Evolutionary conservation across 1,139 yeast species (phyloP), one percentile per base, ranked within the genome.

Genomic region (Scheffersomyces stambukii): DNA sequence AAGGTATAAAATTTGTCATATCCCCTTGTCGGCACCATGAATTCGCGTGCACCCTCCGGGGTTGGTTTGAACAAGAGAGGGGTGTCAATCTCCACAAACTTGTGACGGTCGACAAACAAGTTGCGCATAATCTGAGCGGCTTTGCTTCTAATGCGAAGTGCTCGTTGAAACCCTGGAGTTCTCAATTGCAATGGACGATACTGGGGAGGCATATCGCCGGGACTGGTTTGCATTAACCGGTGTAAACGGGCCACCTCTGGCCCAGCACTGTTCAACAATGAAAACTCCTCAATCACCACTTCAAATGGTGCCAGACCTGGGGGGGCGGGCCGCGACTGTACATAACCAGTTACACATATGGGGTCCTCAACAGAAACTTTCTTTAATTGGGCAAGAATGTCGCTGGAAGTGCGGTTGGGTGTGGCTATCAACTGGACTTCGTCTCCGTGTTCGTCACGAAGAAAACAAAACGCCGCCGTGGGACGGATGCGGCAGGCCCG

Each of bases 31-130:
- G 98, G 98, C 0, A 91, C 97, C 31, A 93, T 57, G 49, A 91
- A 91, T 55, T 91, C 99, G 23, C 95, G 67, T 2, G 99, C 98
- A 8, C 99, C 99, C 56, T 91, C 99, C 0, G 98, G 98, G 0
- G 98, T 91, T 1, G 96, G 84, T 50, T 91, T 89, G 65, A 91
- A 91, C 17, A 91, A 58, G 9, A 89, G 54, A 0, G 99, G 99
- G 0, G 99, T 91, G 50, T 91, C 98, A 23, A 93, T 71, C 48
- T 91, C 98, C 0, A 74, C 72, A 52, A 91, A 91, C 8, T 61
- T 63, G 28, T 66, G 69, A 10, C 55, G 52, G 4, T 59, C 50
- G 3, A 49, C 41, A 19, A 91, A 62, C 0, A 60, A 57, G 0
- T 59, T 43, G 27, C 96, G 64, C 4, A 84, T 66, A 5, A 65